Evolutionary conservation across 805 yeast species (phyloP).

Genomic region (Cyberlindnera nakhonratchasimensis): DNA sequence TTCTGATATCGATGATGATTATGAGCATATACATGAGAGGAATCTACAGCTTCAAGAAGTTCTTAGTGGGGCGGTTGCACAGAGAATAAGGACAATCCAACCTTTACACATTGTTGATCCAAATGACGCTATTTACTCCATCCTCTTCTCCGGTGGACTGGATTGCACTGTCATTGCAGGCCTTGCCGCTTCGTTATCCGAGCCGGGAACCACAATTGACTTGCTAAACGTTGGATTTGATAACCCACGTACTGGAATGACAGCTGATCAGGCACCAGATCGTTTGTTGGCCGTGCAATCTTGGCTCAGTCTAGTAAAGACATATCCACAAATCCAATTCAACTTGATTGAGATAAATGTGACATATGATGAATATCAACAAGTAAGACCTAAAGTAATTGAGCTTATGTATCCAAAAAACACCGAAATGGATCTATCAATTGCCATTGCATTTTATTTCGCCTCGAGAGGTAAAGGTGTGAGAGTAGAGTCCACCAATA

Average conservation of each 20-base stretch:
- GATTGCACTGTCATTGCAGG: slow-evolving; percentile 86
- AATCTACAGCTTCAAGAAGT: slow-evolving; percentile 25
- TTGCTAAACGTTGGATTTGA: slow-evolving; percentile 91
- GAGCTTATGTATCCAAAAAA: slow-evolving; percentile 75
- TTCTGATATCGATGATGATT: slow-evolving; percentile 20
- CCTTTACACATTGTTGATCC: slow-evolving; percentile 43
- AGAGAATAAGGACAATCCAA: slow-evolving; percentile 57
- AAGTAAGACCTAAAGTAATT: slow-evolving; percentile 48
- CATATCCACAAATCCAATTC: slow-evolving; percentile 41
- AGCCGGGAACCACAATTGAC: slow-evolving; percentile 46
- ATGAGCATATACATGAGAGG: slow-evolving; percentile 9
- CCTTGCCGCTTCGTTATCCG: slow-evolving; percentile 36
- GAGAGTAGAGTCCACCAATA: neutral
- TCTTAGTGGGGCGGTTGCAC: slow-evolving; percentile 38
- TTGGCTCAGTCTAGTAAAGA: slow-evolving; percentile 45
- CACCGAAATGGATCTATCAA: slow-evolving; percentile 94
- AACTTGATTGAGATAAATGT: slow-evolving; percentile 68
- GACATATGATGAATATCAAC: slow-evolving; percentile 59
- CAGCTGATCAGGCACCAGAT: slow-evolving; percentile 78
- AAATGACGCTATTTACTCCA: slow-evolving; percentile 40
- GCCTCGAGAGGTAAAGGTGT: slow-evolving; percentile 64
- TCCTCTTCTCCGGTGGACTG: slow-evolving; percentile 90
- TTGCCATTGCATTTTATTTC: slow-evolving; percentile 92
- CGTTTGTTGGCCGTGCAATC: slow-evolving; percentile 68
- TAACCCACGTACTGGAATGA: slow-evolving; percentile 69